Percentiles rank a stretch among this genome's conserved stretches.
Evolutionary conservation across 139 green algal genomes (phyloP).

Genomic region (Tetraselmis chui): DNA sequence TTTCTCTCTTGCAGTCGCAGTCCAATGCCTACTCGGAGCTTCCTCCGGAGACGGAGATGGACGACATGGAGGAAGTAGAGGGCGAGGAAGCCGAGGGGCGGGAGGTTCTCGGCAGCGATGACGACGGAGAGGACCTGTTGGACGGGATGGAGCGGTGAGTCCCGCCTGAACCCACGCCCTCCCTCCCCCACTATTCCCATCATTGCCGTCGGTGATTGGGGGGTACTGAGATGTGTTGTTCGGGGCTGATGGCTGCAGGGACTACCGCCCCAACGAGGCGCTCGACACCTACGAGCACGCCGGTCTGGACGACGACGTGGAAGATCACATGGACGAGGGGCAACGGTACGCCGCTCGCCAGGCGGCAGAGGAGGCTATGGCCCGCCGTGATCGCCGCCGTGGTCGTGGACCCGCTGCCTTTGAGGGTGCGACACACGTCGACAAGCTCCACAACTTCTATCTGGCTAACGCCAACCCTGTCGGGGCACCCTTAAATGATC

Average conservation of each 20-base stretch:
- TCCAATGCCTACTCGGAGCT: background rate
- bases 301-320: conserved; percentile 69
- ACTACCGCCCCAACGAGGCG: conserved; percentile 81
- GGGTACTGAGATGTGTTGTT: too few relatives aligned
- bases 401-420: conserved; percentile 48
- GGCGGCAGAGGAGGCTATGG: conserved; percentile 18
- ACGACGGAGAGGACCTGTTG: conserved; percentile 86
- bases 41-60: background rate
- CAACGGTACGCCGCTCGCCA: conserved; percentile 23
- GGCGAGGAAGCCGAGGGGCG: background rate
- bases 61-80: background rate
- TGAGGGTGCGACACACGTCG: conserved; percentile 23
- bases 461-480: too few relatives aligned
- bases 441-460: too few relatives aligned
- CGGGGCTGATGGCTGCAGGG: too few relatives aligned
- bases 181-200: background rate
- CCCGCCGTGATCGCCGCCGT: conserved; percentile 21
- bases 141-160: conserved; percentile 71
- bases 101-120: conserved; percentile 21
- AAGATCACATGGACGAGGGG: conserved; percentile 55
- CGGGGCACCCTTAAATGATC: too few relatives aligned
- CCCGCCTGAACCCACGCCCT: background rate
- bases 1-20: background rate
- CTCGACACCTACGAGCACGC: conserved; percentile 85
- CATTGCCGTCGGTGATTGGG: too few relatives aligned